These are phyloP conservation scores for Pestalotiopsis sp. DNA, from an alignment of 2,329 filamentous ascomycete genomes.

Conservation along the genomic window DNA sequence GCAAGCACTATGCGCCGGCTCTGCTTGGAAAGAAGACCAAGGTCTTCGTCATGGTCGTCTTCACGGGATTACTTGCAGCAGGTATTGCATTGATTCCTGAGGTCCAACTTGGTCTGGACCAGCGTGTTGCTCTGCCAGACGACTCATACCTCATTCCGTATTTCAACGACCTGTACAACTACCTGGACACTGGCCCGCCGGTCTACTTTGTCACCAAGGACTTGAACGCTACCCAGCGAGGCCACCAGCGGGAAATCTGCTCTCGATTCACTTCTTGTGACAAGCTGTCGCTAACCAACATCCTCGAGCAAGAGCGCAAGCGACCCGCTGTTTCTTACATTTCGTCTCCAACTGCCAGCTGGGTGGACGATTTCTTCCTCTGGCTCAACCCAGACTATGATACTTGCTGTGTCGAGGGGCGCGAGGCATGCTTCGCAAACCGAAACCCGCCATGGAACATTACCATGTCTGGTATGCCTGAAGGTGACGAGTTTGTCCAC, in stretches of 20 bases:
- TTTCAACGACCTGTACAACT: conserved; percentile 93
- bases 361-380: conserved; percentile 95
- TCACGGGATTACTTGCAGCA: conserved; percentile 85
- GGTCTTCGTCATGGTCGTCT: conserved; percentile 73
- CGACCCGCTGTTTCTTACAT: conserved; percentile 87
- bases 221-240: conserved; percentile 75
- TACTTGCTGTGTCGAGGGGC: conserved; percentile 68
- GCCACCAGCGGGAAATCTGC: conserved; percentile 83
- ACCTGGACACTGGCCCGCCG: conserved; percentile 88
- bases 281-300: conserved; percentile 79
- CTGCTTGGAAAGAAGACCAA: conserved; percentile 83
- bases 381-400: conserved; percentile 89
- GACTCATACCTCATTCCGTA: conserved; percentile 95
- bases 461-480: conserved; percentile 87
- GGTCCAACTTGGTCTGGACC: conserved; percentile 86
- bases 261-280: conserved; percentile 90
- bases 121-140: conserved; percentile 90
- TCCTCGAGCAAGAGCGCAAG: conserved; percentile 93
- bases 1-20: conserved; percentile 82
- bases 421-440: conserved; percentile 76
- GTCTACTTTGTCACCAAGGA: conserved; percentile 93
- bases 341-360: conserved; percentile 84
- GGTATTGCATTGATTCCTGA: conserved; percentile 83
- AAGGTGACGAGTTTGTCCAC: conserved; percentile 85
- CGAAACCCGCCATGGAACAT: conserved; percentile 86